Evolutionary conservation across 2,329 filamentous ascomycete genomes (phyloP).

Genomic region (Botryosphaeria dothidea): DNA sequence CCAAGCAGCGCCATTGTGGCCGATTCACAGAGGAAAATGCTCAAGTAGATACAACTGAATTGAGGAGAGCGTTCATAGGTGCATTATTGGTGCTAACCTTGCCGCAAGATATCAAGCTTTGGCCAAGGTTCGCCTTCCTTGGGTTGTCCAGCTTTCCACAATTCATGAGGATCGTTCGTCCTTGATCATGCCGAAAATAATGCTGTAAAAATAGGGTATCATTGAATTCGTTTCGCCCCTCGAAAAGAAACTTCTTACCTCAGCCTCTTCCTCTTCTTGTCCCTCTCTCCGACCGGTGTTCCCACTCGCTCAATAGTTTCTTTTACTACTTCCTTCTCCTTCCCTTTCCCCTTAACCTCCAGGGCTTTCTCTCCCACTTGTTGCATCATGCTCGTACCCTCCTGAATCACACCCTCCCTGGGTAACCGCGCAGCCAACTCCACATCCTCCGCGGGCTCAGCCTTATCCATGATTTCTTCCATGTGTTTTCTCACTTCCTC

Average conservation of each 20-base stretch:
- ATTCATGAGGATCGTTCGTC: no score
- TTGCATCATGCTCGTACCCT: slow-evolving; percentile 27
- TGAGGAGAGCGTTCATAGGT: no score
- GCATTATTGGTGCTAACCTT: no score
- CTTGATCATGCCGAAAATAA: no score
- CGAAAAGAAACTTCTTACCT: not conserved
- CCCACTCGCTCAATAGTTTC: slow-evolving; percentile 5
- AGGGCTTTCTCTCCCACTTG: slow-evolving; percentile 18
- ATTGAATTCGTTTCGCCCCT: not conserved
- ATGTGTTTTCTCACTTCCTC: slow-evolving; percentile 41
- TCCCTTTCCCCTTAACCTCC: not conserved
- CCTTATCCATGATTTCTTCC: slow-evolving; percentile 53
- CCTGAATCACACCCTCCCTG: slow-evolving; percentile 27
- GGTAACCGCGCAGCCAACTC: slow-evolving; percentile 60
- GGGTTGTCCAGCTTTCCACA: no score
- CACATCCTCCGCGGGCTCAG: slow-evolving; percentile 55
- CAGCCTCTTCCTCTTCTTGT: slow-evolving; percentile 9
- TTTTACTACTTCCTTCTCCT: not conserved
- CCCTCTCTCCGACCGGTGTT: not conserved
- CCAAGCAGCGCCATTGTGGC: no score
- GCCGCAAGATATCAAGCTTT: no score
- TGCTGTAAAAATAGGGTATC: not conserved
- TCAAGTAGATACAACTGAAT: no score
- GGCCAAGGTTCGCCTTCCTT: no score
- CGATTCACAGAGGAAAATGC: no score